Percentiles rank a stretch among this genome's conserved stretches.
phyloP scores from a whole-genome alignment of 2,329 filamentous ascomycete species.

The Exophiala bonariae region DNA sequence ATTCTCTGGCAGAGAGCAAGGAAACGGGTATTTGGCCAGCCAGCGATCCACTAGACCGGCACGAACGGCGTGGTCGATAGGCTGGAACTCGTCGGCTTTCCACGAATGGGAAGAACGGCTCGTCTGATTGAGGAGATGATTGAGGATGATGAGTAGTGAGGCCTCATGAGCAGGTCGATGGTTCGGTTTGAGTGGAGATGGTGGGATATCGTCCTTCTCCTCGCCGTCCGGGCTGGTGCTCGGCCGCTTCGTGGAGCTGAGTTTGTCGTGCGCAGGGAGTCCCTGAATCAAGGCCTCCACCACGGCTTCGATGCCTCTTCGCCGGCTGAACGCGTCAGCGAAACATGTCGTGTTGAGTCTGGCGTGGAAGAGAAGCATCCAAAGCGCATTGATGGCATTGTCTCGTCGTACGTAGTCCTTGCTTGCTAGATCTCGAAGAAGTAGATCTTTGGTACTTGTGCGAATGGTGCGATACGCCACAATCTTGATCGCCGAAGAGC shows the following conservation, averaged over 20 bases:
- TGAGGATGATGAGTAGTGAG: slow-evolving; percentile 54
- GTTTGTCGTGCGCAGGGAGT: slow-evolving; percentile 26
- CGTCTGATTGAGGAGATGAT: slow-evolving; percentile 62
- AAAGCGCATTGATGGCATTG: slow-evolving; percentile 44
- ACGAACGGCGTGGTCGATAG: slow-evolving; percentile 54
- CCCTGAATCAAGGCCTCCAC: slow-evolving; percentile 25
- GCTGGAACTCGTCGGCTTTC: slow-evolving; percentile 3
- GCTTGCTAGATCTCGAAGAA: slow-evolving; percentile 43
- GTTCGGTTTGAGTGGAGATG: slow-evolving; percentile 22
- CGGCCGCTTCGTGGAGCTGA: slow-evolving; percentile 32
- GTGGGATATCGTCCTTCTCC: slow-evolving; percentile 8
- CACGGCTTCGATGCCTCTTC: slow-evolving; percentile 32
- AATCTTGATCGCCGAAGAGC: slow-evolving; percentile 59
- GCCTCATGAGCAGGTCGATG: slow-evolving; percentile 42
- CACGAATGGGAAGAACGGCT: no score
- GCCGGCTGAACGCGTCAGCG: slow-evolving; percentile 14
- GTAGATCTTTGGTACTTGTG: slow-evolving; percentile 38
- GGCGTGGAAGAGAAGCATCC: slow-evolving; percentile 38
- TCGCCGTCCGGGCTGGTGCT: slow-evolving; percentile 25
- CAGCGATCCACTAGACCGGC: slow-evolving; percentile 70
- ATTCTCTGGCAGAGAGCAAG: slow-evolving; percentile 51
- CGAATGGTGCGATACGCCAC: slow-evolving; percentile 46
- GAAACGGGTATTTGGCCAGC: slow-evolving; percentile 70
- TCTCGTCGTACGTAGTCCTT: slow-evolving; percentile 37
- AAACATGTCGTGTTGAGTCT: slow-evolving; percentile 12